A percentile compares a stretch with the other conserved stretches of the same genome.
Conservation (phyloP, 2,329 filamentous ascomycete species). For the Sodiomyces alkalinus region DNA sequence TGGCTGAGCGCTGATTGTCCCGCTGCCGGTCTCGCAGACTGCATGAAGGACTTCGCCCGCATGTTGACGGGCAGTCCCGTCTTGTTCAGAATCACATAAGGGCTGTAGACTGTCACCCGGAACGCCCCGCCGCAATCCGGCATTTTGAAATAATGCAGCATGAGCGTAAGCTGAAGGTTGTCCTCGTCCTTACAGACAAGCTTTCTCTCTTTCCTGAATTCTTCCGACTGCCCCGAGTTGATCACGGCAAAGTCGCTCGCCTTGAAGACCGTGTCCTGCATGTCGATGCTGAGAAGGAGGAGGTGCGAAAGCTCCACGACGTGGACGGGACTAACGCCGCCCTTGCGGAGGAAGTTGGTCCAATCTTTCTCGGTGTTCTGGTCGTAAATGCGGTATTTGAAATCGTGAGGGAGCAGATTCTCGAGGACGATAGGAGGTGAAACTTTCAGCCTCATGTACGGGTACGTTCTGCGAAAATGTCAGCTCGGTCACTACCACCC, state of each 20-base stretch:
- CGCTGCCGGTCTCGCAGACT: constrained; percentile 68
- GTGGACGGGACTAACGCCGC: constrained; percentile 91
- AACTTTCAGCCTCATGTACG: constrained; percentile 85
- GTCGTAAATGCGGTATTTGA: constrained; percentile 98
- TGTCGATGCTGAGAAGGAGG: constrained; percentile 79
- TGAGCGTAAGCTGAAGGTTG: constrained; percentile 63
- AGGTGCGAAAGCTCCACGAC: constrained; percentile 93
- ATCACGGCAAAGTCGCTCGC: constrained; percentile 95
- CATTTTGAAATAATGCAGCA: constrained; percentile 79
- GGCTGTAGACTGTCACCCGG: constrained; percentile 87
- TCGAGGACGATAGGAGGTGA: constrained; percentile 89
- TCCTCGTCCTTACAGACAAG: constrained; percentile 75
- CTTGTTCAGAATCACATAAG: constrained; percentile 90
- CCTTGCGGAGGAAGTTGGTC: constrained; percentile 95
- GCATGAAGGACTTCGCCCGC: constrained; percentile 76
- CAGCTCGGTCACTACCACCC: background rate
- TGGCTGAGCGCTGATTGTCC: constrained; percentile 49
- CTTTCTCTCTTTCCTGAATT: constrained; percentile 71
- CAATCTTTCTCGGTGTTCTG: constrained; percentile 98
- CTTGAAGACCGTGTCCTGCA: constrained; percentile 92
- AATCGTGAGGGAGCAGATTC: constrained; percentile 90
- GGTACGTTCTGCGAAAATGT: constrained; percentile 53
- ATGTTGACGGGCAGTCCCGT: constrained; percentile 82
- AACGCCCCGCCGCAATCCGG: constrained; percentile 91
- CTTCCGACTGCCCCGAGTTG: constrained; percentile 74